Percentiles rank a stretch among this genome's conserved stretches.
phyloP scores from a whole-genome alignment of 352 stramenopile genomes.

The Pythium monospermum region DNA sequence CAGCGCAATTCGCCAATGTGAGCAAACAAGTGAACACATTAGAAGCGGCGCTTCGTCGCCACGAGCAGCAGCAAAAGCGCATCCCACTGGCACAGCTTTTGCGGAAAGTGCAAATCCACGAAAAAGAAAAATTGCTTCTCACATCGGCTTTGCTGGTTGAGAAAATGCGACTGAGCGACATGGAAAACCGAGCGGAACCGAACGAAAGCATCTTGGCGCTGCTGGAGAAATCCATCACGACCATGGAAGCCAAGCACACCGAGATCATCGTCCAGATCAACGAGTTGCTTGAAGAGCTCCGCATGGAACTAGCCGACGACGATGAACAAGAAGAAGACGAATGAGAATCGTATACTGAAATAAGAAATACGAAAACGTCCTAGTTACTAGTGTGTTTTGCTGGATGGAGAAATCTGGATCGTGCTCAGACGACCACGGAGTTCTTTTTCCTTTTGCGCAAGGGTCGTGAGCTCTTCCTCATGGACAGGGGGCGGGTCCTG shows the following conservation, averaged over 20 bases:
- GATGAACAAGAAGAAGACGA: conserved; percentile 28
- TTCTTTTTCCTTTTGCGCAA: conserved; percentile 51
- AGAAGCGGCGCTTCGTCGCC: conserved; percentile 34
- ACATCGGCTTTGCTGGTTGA: conserved; percentile 79
- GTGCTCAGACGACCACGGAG: conserved; percentile 51
- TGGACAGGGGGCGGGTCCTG: conserved; percentile 44
- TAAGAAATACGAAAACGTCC: background rate
- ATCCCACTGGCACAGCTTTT: conserved; percentile 43
- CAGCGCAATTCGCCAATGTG: conserved; percentile 49
- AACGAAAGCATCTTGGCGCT: conserved; percentile 47
- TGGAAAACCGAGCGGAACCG: conserved; percentile 27
- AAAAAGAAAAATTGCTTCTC: conserved; percentile 82
- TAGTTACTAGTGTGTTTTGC: background rate
- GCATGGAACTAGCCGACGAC: conserved; percentile 43
- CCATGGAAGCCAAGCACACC: conserved; percentile 51
- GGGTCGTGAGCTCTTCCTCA: conserved; percentile 38
- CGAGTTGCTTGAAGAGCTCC: conserved; percentile 68
- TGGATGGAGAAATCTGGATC: conserved; percentile 23
- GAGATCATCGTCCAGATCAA: conserved; percentile 72
- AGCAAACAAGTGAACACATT: conserved; percentile 70
- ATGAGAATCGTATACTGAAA: conserved; percentile 7
- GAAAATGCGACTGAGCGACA: conserved; percentile 62
- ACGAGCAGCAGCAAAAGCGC: too few species aligned
- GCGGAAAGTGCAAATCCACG: conserved; percentile 68
- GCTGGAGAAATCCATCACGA: conserved; percentile 55